Percentiles rank a stretch among this genome's conserved stretches.
phyloP scores from a whole-genome alignment of 2,329 filamentous ascomycete species.

The Epichloe coenophiala region DNA sequence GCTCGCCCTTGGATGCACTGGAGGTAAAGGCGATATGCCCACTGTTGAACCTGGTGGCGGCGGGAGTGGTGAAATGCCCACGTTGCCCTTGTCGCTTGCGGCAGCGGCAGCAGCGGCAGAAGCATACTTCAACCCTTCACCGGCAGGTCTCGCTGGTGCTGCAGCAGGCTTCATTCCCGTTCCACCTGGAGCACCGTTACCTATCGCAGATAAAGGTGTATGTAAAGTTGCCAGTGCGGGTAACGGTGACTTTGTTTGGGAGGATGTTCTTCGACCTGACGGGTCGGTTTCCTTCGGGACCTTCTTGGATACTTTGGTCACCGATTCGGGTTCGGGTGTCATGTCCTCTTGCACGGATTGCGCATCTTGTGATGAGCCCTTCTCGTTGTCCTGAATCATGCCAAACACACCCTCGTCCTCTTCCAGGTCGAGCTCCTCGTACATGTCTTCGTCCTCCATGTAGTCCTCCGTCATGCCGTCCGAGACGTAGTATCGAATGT shows the following conservation, averaged over 20 bases:
- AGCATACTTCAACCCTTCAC: conserved; percentile 90
- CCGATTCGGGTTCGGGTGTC: conserved; percentile 39
- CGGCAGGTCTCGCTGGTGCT: conserved; percentile 68
- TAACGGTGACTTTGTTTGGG: conserved; percentile 84
- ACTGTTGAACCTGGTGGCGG: conserved; percentile 60
- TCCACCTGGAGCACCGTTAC: conserved; percentile 41
- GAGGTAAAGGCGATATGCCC: conserved; percentile 34
- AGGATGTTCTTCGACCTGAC: conserved; percentile 58
- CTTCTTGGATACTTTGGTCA: conserved; percentile 38
- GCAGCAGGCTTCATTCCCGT: conserved; percentile 85
- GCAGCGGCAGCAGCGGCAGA: conserved; percentile 91
- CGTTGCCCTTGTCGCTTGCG: conserved; percentile 71
- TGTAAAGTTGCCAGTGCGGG: conserved; percentile 88
- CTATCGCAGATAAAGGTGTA: conserved; percentile 49
- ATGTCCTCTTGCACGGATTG: conserved; percentile 83
- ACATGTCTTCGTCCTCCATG: conserved; percentile 86
- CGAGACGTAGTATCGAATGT: conserved; percentile 88
- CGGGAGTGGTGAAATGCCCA: conserved; percentile 86
- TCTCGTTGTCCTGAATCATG: conserved; percentile 67
- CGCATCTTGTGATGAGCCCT: conserved; percentile 86
- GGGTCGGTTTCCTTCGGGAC: conserved; percentile 44
- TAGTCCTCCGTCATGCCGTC: conserved; percentile 82
- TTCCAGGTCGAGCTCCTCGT: conserved; percentile 84
- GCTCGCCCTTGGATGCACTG: conserved; percentile 39
- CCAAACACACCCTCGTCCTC: conserved; percentile 86